These are phyloP conservation scores for Allium fistulosum DNA, from an alignment of 106 monocot genomes.

Conservation along the genomic window DNA sequence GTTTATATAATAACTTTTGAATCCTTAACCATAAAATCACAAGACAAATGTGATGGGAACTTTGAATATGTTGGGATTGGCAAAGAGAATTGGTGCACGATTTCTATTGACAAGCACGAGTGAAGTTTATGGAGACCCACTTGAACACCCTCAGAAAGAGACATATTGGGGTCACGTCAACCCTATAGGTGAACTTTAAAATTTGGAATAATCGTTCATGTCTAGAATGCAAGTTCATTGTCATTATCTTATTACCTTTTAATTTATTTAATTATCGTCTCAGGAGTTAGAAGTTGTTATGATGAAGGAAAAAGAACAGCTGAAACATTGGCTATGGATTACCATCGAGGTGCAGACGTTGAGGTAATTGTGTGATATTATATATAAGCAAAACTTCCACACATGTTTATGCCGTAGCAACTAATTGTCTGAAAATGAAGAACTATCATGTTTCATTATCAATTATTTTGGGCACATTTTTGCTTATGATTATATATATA, in stretches of 20 bases:
- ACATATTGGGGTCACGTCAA: conserved; percentile 98
- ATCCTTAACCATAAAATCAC: conserved; percentile 45
- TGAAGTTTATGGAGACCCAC: conserved; percentile 93
- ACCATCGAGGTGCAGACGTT: conserved; percentile 86
- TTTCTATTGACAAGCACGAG: conserved; percentile 93
- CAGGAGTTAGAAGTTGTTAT: conserved; percentile 93
- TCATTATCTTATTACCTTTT: background rate
- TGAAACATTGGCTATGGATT: conserved; percentile 95
- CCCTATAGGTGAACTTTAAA: conserved; percentile 52
- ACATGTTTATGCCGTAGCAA: no score
- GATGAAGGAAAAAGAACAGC: conserved; percentile 96
- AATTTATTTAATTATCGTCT: background rate
- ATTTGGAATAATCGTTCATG: background rate
- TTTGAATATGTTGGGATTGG: conserved; percentile 92
- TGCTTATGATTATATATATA: no score
- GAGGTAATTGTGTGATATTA: conserved; percentile 34
- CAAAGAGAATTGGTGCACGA: conserved; percentile 90
- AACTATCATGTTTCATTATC: no score
- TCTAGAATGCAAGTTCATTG: background rate
- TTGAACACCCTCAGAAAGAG: conserved; percentile 95
- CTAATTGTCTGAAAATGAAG: no score
- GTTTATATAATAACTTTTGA: background rate
- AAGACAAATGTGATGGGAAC: conserved; percentile 99
- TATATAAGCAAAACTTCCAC: no score
- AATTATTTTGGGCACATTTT: no score